Evolutionary conservation across 2,329 filamentous ascomycete species (phyloP).

Genomic region (Boeremia exigua): DNA sequence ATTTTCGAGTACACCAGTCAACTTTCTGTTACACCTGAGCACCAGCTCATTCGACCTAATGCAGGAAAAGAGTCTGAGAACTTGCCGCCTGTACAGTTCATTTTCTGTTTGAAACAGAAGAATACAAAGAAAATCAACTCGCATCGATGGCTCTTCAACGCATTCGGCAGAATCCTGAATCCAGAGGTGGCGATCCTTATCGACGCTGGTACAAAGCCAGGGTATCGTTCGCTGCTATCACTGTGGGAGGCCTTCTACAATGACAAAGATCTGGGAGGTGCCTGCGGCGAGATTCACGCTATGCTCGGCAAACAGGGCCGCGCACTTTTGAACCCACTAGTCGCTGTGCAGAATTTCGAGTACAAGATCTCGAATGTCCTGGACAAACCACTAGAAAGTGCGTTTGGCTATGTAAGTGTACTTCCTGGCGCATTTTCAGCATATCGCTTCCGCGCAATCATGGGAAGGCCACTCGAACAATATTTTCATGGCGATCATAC

Average conservation of each 20-base stretch:
- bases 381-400: background rate
- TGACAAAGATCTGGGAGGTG: background rate
- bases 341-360: background rate
- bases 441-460: background rate
- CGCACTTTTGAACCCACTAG: background rate
- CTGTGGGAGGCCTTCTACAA: background rate
- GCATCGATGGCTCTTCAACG: background rate
- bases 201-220: background rate
- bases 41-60: background rate
- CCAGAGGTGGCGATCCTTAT: background rate
- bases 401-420: background rate
- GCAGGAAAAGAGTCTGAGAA: background rate
- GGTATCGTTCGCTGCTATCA: background rate
- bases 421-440: background rate
- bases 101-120: background rate
- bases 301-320: background rate
- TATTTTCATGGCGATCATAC: background rate
- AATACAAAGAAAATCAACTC: background rate
- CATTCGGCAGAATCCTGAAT: background rate
- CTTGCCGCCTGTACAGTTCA: background rate
- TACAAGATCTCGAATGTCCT: background rate
- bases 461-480: background rate
- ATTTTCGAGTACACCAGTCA: slow-evolving; percentile 98
- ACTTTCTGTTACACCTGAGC: slow-evolving; percentile 72
- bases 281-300: background rate